Percentiles rank a stretch among this genome's conserved stretches.
Evolutionary conservation across 306 rosid species (phyloP).

Genomic region (Fragaria nilgerrensis): DNA sequence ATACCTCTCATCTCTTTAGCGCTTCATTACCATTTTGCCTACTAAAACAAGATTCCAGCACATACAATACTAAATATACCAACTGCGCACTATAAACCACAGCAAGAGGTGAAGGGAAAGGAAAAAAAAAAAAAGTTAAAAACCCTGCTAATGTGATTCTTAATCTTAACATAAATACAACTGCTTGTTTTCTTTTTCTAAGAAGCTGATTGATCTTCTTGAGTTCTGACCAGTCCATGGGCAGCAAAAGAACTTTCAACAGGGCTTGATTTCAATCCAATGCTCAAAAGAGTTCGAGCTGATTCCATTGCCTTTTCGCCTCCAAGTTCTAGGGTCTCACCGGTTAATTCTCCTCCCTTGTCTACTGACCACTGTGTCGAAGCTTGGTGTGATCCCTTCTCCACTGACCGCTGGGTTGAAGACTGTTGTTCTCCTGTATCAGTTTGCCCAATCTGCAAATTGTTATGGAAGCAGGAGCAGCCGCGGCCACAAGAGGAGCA

Average conservation of each 20-base stretch:
- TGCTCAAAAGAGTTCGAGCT: constrained; percentile 94
- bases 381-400: constrained; percentile 48
- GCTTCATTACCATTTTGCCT: constrained; percentile 36
- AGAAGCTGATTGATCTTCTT: neutral
- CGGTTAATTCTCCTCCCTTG: constrained; percentile 82
- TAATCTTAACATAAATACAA: constrained; percentile 37
- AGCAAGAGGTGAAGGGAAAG: constrained; percentile 6
- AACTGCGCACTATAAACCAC: constrained; percentile 41
- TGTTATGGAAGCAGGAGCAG: constrained; percentile 71
- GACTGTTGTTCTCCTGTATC: constrained; percentile 35
- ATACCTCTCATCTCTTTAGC: constrained; percentile 35
- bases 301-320: constrained; percentile 98
- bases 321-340: constrained; percentile 91
- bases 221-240: constrained; percentile 8
- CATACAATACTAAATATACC: constrained; percentile 51
- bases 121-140: constrained; percentile 27
- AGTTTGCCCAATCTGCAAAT: constrained; percentile 40
- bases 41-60: constrained; percentile 36
- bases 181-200: constrained; percentile 35
- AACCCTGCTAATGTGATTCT: constrained; percentile 40
- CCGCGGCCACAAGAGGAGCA: constrained; percentile 79
- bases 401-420: constrained; percentile 83
- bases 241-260: constrained; percentile 42
- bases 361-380: constrained; percentile 86
- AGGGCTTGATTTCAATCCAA: constrained; percentile 97